Conservation (phyloP, 176 grass and related monocot genomes). For the Musa beccarii region DNA sequence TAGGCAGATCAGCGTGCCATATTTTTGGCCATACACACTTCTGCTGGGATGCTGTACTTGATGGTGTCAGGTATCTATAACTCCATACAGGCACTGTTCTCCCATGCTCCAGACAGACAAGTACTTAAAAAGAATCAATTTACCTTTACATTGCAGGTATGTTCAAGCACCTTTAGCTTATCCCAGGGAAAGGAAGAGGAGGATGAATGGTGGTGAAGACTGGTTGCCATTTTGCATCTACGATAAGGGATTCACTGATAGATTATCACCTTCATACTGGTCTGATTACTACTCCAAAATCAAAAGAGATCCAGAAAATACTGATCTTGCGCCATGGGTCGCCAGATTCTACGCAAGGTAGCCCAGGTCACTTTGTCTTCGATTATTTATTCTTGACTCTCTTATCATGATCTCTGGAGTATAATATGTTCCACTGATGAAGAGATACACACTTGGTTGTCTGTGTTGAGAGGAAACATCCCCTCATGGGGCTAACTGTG, state of each 20-base stretch:
- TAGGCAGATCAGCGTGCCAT: conserved; percentile 51
- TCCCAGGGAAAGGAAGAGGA: conserved; percentile 68
- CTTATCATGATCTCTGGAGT: too few relatives aligned
- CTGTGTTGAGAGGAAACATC: too few relatives aligned
- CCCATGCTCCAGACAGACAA: background rate
- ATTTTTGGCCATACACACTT: conserved; percentile 97
- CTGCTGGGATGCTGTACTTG: conserved; percentile 80
- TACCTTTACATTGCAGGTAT: conserved; percentile 39
- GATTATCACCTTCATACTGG: conserved; percentile 70
- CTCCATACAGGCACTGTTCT: background rate
- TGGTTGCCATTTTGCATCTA: conserved; percentile 94
- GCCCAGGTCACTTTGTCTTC: background rate
- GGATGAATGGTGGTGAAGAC: conserved; percentile 55
- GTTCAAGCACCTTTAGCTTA: conserved; percentile 88
- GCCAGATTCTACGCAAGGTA: conserved; percentile 69
- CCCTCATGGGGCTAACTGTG: too few relatives aligned
- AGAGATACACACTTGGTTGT: too few relatives aligned
- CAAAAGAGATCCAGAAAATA: conserved; percentile 78
- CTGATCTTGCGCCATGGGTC: conserved; percentile 85
- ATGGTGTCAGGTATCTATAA: conserved; percentile 66
- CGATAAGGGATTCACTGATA: conserved; percentile 53
- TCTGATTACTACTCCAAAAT: conserved; percentile 77
- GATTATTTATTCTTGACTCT: too few relatives aligned
- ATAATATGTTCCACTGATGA: too few relatives aligned
- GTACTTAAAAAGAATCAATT: background rate